Conservation (phyloP, 345 rosid genomes). For the Eucalyptus cloeziana region DNA sequence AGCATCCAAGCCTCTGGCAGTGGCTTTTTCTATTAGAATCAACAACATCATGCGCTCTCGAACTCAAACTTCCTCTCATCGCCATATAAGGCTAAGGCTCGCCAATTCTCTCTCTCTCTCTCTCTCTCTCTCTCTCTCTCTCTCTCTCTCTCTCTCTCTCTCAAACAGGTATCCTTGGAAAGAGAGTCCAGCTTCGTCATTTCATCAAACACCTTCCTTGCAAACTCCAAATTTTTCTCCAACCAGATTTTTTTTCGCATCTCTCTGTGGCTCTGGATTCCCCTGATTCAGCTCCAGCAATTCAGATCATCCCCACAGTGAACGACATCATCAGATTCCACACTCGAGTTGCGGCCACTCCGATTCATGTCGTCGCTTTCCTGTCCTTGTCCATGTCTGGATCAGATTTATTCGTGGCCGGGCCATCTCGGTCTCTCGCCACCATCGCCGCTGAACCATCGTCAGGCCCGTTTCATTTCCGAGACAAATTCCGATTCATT, state of each 20-base stretch:
- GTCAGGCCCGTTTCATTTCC: too few relatives aligned
- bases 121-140: too few relatives aligned
- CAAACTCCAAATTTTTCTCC: background rate
- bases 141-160: too few relatives aligned
- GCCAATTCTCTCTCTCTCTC: background rate
- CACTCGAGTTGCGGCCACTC: background rate
- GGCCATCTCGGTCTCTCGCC: too few relatives aligned
- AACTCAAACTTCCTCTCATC: background rate
- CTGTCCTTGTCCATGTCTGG: background rate
- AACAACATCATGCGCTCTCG: background rate
- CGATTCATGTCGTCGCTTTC: background rate
- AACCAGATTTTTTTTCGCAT: too few relatives aligned
- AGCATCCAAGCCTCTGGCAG: background rate
- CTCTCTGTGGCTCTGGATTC: too few relatives aligned
- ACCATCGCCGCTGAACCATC: too few relatives aligned
- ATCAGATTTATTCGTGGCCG: background rate
- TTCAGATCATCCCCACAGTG: too few relatives aligned
- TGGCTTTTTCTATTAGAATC: background rate
- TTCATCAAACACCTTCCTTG: background rate
- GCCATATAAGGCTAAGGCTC: background rate
- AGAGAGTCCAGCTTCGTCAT: too few relatives aligned
- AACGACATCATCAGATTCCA: too few relatives aligned
- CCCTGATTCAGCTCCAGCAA: too few relatives aligned
- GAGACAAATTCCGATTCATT: accelerated
- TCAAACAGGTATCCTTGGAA: background rate